Evolutionary conservation across 139 green algal species (phyloP).

Genomic region (Choricystis sp.): DNA sequence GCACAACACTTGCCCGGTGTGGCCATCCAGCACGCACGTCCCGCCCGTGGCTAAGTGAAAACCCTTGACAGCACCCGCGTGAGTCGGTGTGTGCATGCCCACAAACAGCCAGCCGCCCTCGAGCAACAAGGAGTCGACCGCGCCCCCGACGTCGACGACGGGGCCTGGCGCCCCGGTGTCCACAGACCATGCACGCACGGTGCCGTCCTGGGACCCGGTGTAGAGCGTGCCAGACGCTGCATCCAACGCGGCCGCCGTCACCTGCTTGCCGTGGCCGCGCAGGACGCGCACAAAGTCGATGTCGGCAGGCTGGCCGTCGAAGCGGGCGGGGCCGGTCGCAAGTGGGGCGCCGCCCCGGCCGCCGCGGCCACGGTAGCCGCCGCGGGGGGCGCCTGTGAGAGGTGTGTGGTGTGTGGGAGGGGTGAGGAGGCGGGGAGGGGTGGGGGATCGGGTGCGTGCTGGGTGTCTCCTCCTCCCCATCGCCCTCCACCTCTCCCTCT

Average conservation of each 20-base stretch:
- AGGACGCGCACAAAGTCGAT: neutral
- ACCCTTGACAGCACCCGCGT: slow-evolving; percentile 20
- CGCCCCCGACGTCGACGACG: slow-evolving; percentile 40
- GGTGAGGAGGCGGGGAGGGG: neutral
- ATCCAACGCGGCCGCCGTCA: slow-evolving; percentile 24
- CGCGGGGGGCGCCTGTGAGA: neutral
- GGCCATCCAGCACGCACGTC: slow-evolving; percentile 30
- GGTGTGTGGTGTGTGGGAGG: neutral
- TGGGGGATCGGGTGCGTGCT: no score
- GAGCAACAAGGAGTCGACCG: slow-evolving; percentile 46
- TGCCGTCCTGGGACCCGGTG: slow-evolving; percentile 46
- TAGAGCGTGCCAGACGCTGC: slow-evolving; percentile 37
- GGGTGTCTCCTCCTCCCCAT: no score
- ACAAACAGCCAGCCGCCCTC: slow-evolving; percentile 52
- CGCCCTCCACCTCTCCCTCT: no score
- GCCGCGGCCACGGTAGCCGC: neutral
- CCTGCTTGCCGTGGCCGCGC: neutral
- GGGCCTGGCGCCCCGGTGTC: slow-evolving; percentile 36
- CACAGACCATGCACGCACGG: slow-evolving; percentile 44
- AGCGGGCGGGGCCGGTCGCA: neutral
- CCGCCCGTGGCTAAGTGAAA: slow-evolving; percentile 33
- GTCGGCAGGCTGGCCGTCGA: neutral
- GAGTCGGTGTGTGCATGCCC: slow-evolving; percentile 24
- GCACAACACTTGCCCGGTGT: slow-evolving; percentile 27
- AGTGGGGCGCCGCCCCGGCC: no score